phyloP scores from a whole-genome alignment of 2,329 filamentous ascomycete species.

The Apiospora aurea region DNA sequence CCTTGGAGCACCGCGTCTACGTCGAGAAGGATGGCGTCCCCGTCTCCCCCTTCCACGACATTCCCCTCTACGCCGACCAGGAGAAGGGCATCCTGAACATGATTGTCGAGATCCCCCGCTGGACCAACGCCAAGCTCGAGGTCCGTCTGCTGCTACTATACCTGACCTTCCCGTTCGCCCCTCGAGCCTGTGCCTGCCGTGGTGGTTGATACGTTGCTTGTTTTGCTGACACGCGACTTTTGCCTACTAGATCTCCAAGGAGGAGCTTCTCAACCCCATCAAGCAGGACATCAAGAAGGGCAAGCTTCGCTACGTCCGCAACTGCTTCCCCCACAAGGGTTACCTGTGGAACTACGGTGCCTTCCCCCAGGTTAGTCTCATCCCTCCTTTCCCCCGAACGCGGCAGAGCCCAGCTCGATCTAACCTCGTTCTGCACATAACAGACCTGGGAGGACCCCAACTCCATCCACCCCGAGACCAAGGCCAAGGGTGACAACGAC shows the following conservation, averaged over 20 bases:
- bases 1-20: conserved; percentile 96
- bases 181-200: background rate
- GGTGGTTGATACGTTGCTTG: background rate
- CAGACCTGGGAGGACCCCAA: conserved; percentile 99
- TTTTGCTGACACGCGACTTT: conserved; percentile 24
- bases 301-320: conserved; percentile 98
- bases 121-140: conserved; percentile 99
- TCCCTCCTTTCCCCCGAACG: conserved; percentile 17
- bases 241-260: conserved; percentile 86
- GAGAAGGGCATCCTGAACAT: conserved; percentile 98
- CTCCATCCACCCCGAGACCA: conserved; percentile 94
- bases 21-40: conserved; percentile 96
- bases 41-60: conserved; percentile 97
- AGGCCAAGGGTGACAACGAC: conserved; percentile 99
- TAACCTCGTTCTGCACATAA: conserved; percentile 27
- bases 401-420: background rate
- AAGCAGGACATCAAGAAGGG: conserved; percentile 99
- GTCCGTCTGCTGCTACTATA: conserved; percentile 59
- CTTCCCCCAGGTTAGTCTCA: conserved; percentile 82
- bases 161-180: conserved; percentile 29
- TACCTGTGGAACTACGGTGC: conserved; percentile 99
- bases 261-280: conserved; percentile 97
- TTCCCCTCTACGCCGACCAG: conserved; percentile 96
- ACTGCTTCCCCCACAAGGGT: conserved; percentile 99
- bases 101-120: conserved; percentile 98